These are phyloP conservation scores for Fusarium verrucosum DNA, from an alignment of 2,329 filamentous ascomycete genomes.

Conservation along the genomic window DNA sequence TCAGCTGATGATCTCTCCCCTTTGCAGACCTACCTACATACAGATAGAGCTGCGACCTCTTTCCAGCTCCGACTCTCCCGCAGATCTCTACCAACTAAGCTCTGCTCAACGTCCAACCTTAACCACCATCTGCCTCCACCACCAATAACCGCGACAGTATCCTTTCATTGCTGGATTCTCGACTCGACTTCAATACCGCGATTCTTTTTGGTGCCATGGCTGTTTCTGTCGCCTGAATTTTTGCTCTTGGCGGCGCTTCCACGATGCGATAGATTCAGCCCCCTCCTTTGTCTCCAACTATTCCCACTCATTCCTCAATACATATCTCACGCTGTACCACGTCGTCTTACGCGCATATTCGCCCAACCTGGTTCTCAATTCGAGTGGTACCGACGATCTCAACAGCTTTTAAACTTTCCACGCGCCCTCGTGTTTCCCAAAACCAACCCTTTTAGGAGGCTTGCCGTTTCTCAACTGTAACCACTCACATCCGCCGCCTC, in stretches of 20 bases:
- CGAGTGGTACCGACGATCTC: constrained; percentile 13
- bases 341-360: constrained; percentile 24
- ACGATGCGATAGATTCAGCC: constrained; percentile 41
- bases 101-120: constrained; percentile 16
- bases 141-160: background rate
- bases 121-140: constrained; percentile 7
- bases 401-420: background rate
- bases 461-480: constrained; percentile 26
- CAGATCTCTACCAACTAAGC: constrained; percentile 38
- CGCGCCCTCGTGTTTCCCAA: constrained; percentile 11
- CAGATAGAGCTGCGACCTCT: constrained; percentile 40
- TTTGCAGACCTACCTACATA: constrained; percentile 39
- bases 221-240: constrained; percentile 35
- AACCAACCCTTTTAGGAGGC: constrained; percentile 22
- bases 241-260: constrained; percentile 37
- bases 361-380: constrained; percentile 5
- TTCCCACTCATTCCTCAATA: constrained; percentile 32
- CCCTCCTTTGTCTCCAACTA: constrained; percentile 37
- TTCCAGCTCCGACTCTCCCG: constrained; percentile 35
- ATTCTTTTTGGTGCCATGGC: constrained; percentile 36
- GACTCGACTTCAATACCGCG: background rate
- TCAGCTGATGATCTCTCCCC: constrained; percentile 47
- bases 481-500: constrained; percentile 12
- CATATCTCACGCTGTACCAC: constrained; percentile 26
- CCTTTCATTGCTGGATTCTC: background rate